phyloP scores from a whole-genome alignment of 176 grass and related monocot species.

The Miscanthus lutarioriparius region DNA sequence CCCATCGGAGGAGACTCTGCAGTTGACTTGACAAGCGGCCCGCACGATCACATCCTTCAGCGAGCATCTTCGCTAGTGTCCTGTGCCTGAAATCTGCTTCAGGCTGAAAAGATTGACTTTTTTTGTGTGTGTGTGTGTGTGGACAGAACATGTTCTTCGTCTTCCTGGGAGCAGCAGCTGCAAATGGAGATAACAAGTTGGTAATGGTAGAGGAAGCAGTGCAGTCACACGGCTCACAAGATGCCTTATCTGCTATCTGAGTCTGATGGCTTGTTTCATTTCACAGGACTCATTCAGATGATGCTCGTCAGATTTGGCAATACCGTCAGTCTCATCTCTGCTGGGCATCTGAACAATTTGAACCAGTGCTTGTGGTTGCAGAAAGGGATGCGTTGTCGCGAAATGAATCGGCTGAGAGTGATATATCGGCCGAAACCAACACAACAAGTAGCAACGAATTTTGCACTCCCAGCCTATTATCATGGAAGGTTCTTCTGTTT shows the following conservation, averaged over 20 bases:
- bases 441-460: not conserved
- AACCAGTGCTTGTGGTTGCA: not conserved
- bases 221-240: too few relatives aligned
- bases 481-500: slow-evolving; percentile 1
- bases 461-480: not conserved
- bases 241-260: not conserved
- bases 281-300: not conserved
- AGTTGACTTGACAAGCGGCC: slow-evolving; percentile 20
- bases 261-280: slow-evolving; percentile 23
- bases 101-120: slow-evolving; percentile 26
- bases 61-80: slow-evolving; percentile 20
- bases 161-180: not conserved
- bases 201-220: not conserved
- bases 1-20: not conserved
- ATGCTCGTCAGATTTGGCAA: not conserved
- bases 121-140: too few relatives aligned
- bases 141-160: slow-evolving; percentile 44
- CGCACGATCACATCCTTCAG: not conserved
- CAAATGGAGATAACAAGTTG: not conserved
- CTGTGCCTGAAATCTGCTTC: not conserved
- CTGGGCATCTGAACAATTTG: slow-evolving; percentile 31
- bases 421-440: slow-evolving; percentile 1
- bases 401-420: slow-evolving; percentile 2
- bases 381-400: not conserved
- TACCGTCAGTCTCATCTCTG: not conserved